Conservation (phyloP, 768 basidiomycete species). For the Lyophyllum decastes region DNA sequence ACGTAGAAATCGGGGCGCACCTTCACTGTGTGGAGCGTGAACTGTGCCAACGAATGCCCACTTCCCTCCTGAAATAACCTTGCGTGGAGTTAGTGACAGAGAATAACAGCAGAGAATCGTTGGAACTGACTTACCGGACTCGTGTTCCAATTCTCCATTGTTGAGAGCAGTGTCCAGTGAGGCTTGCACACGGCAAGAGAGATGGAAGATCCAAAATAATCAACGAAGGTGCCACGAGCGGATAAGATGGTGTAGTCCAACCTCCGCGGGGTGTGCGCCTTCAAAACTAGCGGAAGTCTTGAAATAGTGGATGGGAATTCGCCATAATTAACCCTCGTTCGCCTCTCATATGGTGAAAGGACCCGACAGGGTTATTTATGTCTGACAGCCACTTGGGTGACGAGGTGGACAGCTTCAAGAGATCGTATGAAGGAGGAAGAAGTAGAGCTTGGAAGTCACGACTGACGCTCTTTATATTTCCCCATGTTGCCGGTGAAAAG, state of each 20-base stretch:
- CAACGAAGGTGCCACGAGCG: neutral
- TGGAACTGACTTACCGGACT: neutral
- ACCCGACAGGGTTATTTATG: neutral
- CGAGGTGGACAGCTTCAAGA: neutral
- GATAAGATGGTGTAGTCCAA: neutral
- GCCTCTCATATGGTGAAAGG: neutral
- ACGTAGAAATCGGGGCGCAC: neutral
- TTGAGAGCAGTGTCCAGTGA: neutral
- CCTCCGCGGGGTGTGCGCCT: neutral
- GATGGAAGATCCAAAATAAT: neutral
- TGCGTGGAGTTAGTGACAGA: neutral
- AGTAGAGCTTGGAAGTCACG: neutral
- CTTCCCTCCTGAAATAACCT: neutral
- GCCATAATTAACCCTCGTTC: neutral
- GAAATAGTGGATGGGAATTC: neutral
- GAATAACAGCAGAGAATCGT: neutral
- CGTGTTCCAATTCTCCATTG: neutral
- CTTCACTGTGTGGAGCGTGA: conserved; percentile 1
- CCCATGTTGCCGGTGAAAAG: neutral
- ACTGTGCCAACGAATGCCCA: neutral
- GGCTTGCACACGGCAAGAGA: neutral
- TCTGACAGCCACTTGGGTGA: neutral
- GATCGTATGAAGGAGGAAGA: neutral
- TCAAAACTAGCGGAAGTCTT: neutral
- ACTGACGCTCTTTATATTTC: neutral